Evolutionary conservation across 148 eudicot species (phyloP).

Genomic region (Chenopodium album): DNA sequence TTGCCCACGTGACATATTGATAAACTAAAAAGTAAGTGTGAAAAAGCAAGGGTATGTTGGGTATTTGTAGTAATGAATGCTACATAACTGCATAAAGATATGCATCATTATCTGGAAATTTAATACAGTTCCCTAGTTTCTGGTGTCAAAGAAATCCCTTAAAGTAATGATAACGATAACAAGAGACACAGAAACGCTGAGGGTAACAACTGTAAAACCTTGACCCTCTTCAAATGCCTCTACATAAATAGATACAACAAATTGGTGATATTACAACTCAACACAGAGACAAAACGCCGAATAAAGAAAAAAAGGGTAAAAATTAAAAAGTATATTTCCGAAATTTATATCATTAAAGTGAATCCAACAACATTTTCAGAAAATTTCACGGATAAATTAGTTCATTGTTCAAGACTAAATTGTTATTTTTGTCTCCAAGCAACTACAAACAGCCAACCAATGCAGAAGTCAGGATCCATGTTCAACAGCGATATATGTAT

Average conservation of each 20-base stretch:
- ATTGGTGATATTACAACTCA: neutral
- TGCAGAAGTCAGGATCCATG: neutral
- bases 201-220: neutral
- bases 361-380: no score
- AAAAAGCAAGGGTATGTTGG: no score
- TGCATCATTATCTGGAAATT: neutral
- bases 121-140: neutral
- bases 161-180: neutral
- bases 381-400: neutral
- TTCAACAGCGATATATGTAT: neutral
- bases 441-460: neutral
- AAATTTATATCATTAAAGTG: no score
- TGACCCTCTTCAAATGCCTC: neutral
- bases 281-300: no score
- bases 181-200: neutral
- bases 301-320: no score
- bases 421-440: neutral
- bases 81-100: neutral
- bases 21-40: no score
- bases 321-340: no score
- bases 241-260: neutral
- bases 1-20: no score
- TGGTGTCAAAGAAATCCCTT: neutral
- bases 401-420: neutral
- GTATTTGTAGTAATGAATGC: neutral